Percentiles rank a stretch among this genome's conserved stretches.
Evolutionary conservation across 2,329 filamentous ascomycete genomes (phyloP).

Genomic region (Fusarium temperatum): DNA sequence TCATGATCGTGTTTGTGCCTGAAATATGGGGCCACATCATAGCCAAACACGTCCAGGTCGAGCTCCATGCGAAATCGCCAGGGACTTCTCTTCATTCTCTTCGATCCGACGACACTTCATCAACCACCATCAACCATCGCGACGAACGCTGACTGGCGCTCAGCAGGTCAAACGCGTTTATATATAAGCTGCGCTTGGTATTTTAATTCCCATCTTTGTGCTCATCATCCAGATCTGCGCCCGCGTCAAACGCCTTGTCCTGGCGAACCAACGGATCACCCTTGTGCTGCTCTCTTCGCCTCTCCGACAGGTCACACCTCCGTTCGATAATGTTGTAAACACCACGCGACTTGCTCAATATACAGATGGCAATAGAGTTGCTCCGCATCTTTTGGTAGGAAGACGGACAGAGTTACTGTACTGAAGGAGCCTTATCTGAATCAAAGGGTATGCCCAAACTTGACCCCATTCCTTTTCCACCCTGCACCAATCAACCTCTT

Average conservation of each 20-base stretch:
- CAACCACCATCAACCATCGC: slow-evolving; percentile 45
- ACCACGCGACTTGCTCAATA: slow-evolving; percentile 40
- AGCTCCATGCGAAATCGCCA: slow-evolving; percentile 33
- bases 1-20: slow-evolving; percentile 44
- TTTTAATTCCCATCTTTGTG: slow-evolving; percentile 25
- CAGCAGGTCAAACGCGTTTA: slow-evolving; percentile 36
- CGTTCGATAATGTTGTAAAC: slow-evolving; percentile 48
- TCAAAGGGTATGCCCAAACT: slow-evolving; percentile 48
- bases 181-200: slow-evolving; percentile 31
- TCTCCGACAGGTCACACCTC: slow-evolving; percentile 39
- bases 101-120: slow-evolving; percentile 43
- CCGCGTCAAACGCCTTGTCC: slow-evolving; percentile 14
- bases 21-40: slow-evolving; percentile 44
- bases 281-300: slow-evolving; percentile 35
- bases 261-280: slow-evolving; percentile 27
- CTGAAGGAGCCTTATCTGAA: slow-evolving; percentile 32
- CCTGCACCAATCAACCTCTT: slow-evolving; percentile 26
- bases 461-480: slow-evolving; percentile 32
- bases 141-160: slow-evolving; percentile 37
- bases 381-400: slow-evolving; percentile 36
- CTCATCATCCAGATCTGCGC: slow-evolving; percentile 24
- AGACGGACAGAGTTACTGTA: slow-evolving; percentile 35
- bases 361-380: slow-evolving; percentile 41
- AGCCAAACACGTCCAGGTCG: slow-evolving; percentile 30
- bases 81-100: slow-evolving; percentile 46